phyloP scores from a whole-genome alignment of 2,329 filamentous ascomycete species.

The Venturia aucupariae region DNA sequence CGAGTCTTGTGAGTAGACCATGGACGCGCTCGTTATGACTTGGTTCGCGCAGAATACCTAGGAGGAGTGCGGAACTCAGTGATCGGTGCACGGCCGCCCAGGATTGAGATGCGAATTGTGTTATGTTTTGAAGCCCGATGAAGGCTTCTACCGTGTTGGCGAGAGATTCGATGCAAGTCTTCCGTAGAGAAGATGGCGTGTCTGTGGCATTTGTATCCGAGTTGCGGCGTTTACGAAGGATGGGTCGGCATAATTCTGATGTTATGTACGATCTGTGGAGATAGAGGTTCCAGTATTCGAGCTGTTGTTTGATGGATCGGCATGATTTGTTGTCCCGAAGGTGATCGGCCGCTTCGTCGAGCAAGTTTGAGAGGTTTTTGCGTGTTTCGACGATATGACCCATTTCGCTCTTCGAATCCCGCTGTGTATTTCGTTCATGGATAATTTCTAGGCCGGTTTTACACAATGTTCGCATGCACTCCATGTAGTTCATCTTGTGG shows the following conservation, averaged over 20 bases:
- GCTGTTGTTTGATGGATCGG: conserved; percentile 40
- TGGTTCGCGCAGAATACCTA: conserved; percentile 36
- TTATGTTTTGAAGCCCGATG: conserved; percentile 48
- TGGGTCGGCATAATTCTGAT: conserved; percentile 52
- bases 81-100: conserved; percentile 37
- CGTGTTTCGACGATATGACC: conserved; percentile 45
- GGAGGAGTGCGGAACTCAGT: conserved; percentile 34
- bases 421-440: conserved; percentile 45
- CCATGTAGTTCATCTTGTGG: conserved; percentile 45
- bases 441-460: conserved; percentile 53
- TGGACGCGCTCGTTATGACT: conserved; percentile 37
- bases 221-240: conserved; percentile 34
- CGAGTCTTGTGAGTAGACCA: conserved; percentile 36
- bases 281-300: conserved; percentile 52
- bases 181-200: conserved; percentile 33
- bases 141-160: conserved; percentile 51
- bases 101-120: conserved; percentile 33
- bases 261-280: conserved; percentile 54
- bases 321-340: conserved; percentile 45
- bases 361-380: conserved; percentile 47
- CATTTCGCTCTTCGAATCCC: conserved; percentile 43
- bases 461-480: conserved; percentile 47
- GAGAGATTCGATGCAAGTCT: conserved; percentile 47
- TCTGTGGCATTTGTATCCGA: conserved; percentile 32
- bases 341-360: conserved; percentile 49